Base-by-base conservation (phyloP, 352 stramenopile species). In the Phytophthora colocasiae region DNA sequence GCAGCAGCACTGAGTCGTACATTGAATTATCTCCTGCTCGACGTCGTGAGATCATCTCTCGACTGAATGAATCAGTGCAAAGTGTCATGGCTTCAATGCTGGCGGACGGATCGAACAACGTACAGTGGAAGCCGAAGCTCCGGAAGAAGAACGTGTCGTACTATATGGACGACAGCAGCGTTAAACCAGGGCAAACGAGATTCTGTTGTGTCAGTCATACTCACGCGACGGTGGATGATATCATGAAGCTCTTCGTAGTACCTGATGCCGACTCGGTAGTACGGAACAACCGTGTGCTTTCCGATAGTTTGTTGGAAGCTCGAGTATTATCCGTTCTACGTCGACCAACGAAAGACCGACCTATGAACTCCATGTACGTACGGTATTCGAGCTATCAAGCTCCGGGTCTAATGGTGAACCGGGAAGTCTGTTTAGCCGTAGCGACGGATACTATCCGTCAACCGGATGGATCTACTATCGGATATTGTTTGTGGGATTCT, bases 401-500 rank as follows among this genome's bases (percentile, higher is more conserved):
- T 4, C 77, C 78, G 3, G 65, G 66, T 3, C 54, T 77, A 22
- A 69, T 86, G 58, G 43, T 54, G 22, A 81, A 86, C 39, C 78
- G 66, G 52, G 73, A 79, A 31, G 47, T 78, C 40, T 77, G 71
- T 39, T 29, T 76, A 22, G 60, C 69, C 12, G 57, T 76, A 19
- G 71, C 76, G 22, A 83, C 75, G 2, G 70, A 83, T 9, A 53
- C 75, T 36, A 69, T 81, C 40, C 59, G 19, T 5, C 66, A 79
- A 49, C 45, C 74, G 29, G 63, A 85, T 39, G 74, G 77, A 15
- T 80, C 78, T 1, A 83, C 71, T 0, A 78, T 87, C 39, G 81
- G 76, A 50, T 90, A 87, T 53, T 87, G 81, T 53, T 69, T 90
- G 11, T 87, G 78, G 81, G 77, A 90, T 53, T 87, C 78, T 8